These are phyloP conservation scores for Ceratobasidium sp. DNA, from an alignment of 1,284 basidiomycete species.

Conservation along the genomic window DNA sequence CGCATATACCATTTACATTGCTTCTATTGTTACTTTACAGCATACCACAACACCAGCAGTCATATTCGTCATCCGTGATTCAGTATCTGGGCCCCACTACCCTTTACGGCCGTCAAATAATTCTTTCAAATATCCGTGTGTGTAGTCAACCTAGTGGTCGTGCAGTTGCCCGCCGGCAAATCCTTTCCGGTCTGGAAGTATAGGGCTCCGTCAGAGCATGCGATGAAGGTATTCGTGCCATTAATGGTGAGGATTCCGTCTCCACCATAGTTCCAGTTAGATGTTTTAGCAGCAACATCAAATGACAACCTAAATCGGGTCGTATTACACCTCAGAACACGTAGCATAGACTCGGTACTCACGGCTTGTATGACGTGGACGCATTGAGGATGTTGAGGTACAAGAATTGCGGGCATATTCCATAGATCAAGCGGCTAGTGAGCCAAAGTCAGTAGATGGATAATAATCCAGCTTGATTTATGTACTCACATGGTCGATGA, in stretches of 20 bases:
- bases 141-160: conserved; percentile 18
- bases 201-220: conserved; percentile 1
- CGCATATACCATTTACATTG: no score
- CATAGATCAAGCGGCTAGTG: neutral
- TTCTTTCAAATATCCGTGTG: no score
- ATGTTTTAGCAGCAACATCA: neutral
- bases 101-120: no score
- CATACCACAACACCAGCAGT: no score
- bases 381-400: conserved; percentile 22
- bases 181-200: conserved; percentile 33
- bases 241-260: conserved; percentile 5
- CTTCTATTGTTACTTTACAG: no score
- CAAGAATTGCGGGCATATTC: neutral
- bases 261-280: neutral
- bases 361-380: conserved; percentile 29
- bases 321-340: neutral
- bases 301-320: conserved; percentile 7
- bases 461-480: neutral
- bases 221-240: conserved; percentile 14
- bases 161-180: conserved; percentile 20
- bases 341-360: neutral
- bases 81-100: no score
- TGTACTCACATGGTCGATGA: neutral
- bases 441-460: neutral
- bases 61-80: no score